phyloP scores from a whole-genome alignment of 2,329 filamentous ascomycete species.

The Cercospora sesami region DNA sequence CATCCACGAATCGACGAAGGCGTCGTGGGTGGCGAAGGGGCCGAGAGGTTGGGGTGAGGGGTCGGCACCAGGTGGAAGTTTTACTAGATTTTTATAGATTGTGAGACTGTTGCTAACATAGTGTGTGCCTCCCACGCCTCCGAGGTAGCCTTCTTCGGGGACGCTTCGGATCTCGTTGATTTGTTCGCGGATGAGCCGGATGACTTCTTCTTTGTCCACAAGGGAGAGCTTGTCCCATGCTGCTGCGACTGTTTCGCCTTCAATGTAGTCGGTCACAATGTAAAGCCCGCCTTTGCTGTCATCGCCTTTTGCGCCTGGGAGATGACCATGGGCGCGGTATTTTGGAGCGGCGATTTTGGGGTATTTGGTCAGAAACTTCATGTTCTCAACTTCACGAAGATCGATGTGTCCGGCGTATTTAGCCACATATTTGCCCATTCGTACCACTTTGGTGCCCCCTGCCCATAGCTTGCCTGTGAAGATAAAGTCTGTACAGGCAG shows the following conservation, averaged over 20 bases:
- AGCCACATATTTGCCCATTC: background rate
- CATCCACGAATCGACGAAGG: background rate
- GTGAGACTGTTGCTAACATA: background rate
- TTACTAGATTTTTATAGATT: no score
- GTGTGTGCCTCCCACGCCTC: background rate
- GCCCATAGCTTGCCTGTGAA: no score
- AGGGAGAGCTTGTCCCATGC: background rate
- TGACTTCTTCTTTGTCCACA: background rate
- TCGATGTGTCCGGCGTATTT: background rate
- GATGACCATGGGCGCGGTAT: background rate
- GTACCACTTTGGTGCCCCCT: background rate
- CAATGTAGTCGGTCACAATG: background rate
- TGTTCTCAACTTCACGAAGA: background rate
- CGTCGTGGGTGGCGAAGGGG: background rate
- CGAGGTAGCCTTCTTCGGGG: background rate
- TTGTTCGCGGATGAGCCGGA: background rate
- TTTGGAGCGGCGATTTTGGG: background rate
- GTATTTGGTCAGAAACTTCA: background rate
- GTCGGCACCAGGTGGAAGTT: no score
- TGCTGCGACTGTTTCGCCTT: background rate
- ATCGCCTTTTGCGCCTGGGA: background rate
- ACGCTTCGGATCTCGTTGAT: background rate
- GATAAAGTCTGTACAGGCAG: background rate
- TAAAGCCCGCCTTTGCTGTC: background rate
- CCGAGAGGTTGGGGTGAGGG: background rate